These are phyloP conservation scores for Aphanomyces invadans DNA, from an alignment of 352 stramenopile species.

Conservation along the genomic window DNA sequence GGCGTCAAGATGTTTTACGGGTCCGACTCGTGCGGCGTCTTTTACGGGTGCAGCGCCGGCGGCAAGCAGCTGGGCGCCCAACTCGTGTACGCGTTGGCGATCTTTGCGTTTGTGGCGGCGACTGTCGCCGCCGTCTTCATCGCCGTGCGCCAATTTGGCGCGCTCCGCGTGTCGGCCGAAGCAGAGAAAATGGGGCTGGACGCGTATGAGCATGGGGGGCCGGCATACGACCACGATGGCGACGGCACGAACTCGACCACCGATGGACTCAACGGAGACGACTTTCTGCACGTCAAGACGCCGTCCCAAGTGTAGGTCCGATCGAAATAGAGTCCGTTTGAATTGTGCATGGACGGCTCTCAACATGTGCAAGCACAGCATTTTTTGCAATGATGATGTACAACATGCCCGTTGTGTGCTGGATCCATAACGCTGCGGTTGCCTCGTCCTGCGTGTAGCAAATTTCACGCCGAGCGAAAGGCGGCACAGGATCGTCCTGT, in stretches of 20 bases:
- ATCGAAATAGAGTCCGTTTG: neutral
- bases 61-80: constrained; percentile 30
- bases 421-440: too few relatives aligned
- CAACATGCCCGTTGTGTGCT: too few relatives aligned
- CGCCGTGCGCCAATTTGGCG: constrained; percentile 25
- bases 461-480: too few relatives aligned
- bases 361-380: neutral
- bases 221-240: constrained; percentile 11
- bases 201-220: constrained; percentile 28
- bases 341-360: neutral
- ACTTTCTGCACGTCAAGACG: neutral
- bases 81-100: constrained; percentile 30
- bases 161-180: constrained; percentile 26
- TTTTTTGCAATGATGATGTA: neutral
- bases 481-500: too few relatives aligned
- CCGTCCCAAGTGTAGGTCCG: neutral
- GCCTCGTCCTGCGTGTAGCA: too few relatives aligned
- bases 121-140: constrained; percentile 34
- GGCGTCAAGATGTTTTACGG: constrained; percentile 27
- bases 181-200: constrained; percentile 30
- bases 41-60: constrained; percentile 33
- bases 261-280: neutral
- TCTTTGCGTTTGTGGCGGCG: constrained; percentile 28
- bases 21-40: constrained; percentile 21
- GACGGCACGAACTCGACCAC: neutral